Base-by-base conservation (phyloP, 495 filamentous ascomycete genomes). In the Cryomyces minteri region DNA sequence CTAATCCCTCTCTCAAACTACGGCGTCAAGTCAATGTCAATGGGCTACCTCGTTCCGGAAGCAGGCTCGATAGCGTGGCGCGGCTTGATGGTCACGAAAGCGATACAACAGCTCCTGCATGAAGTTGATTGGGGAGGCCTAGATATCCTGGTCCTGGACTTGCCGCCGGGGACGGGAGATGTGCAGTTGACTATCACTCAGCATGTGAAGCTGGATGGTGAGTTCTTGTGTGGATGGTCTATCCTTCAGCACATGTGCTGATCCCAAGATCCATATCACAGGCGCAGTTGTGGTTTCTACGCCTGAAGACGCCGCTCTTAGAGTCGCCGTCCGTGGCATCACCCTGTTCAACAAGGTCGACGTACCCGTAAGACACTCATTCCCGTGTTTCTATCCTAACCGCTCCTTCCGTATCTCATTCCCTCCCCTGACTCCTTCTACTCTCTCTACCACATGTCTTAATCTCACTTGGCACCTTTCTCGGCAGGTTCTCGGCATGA, bases 31-130 rank as follows among this genome's bases (percentile, higher is more conserved):
- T 88, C 82, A 37, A 96, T 96, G 90, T 94, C 85, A 4, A 94
- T 99, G 80, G 92, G 92, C 40, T 96, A 94, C 54, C 73, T 96
- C 8, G 74, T 92, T 10, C 73, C 74, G 47, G 78, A 82, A 54
- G 71, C 76, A 33, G 75, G 75, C 0, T 82, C 90, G 4, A 80
- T 99, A n/a, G 84, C 84, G 34, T 99, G 92, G 90, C 77, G 90
- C 32, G 90, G 90, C 0, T 70, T 94, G 14, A 96, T 99, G 87
- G 82, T 96, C 12, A 88, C 88, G 67, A 99, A 99, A 62, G 90
- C 92, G 0, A 66, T 99, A 54, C 87, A 94, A 50, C 90, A 99
- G 57, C 73, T 99, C 3, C 71, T 99, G 6, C 86, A 93, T 57
- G 84, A 88, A 43, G 90, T 96, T 4, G 82, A 85, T 43, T 99